Evolutionary conservation across 192 early-diverging fungal genomes (phyloP), one percentile per base, ranked within the genome.

Genomic region (Linnemannia elongata): DNA sequence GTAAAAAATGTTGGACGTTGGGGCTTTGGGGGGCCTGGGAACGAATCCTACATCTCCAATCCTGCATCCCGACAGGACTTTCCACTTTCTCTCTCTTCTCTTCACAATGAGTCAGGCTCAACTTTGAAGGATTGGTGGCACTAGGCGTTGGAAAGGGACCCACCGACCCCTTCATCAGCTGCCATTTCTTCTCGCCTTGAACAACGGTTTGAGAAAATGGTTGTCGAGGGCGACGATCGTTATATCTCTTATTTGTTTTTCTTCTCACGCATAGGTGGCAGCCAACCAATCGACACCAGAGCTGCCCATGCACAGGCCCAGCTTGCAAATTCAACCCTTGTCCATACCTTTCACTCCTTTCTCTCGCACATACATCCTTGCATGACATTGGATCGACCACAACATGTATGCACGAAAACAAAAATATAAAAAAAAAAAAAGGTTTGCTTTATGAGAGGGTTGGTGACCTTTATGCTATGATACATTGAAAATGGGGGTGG

Each of bases 401-500:
- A 45, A 7, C 13, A 15, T 6, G 5, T 52, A 18, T 22, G 0
- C 20, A 15, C 3, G 5, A 18, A 13, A 49, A 52, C 49, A 52
- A 52, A 52, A 5, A 52, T 22, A 22, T 18, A 5, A 52, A 17
- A 17, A 2, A 18, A 17, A 49, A 52, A 33, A 66, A 66, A 15
- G 30, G n/a, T 57, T 66, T 24, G 27, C 60, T 66, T 66, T 66
- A 33, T 66, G 27, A 4, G 12, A 33, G 60, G 52, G 71, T n/a
- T 22, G 24, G 45, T 33, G 35, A n/a, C 39, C 54, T n/a, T 39
- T 69, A 52, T 55, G 45, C 77, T 79, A 79, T 79, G 42, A 49
- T 79, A 79, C 77, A 79, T 77, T 52, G 47, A 30, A 49, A 66
- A 77, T 30, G 60, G 75, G 39, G 54, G 36, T 63, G 55, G 3